Percentiles rank a stretch among this genome's conserved stretches.
Evolutionary conservation across 2,329 filamentous ascomycete species (phyloP).

Genomic region (Fusarium nisikadoi): DNA sequence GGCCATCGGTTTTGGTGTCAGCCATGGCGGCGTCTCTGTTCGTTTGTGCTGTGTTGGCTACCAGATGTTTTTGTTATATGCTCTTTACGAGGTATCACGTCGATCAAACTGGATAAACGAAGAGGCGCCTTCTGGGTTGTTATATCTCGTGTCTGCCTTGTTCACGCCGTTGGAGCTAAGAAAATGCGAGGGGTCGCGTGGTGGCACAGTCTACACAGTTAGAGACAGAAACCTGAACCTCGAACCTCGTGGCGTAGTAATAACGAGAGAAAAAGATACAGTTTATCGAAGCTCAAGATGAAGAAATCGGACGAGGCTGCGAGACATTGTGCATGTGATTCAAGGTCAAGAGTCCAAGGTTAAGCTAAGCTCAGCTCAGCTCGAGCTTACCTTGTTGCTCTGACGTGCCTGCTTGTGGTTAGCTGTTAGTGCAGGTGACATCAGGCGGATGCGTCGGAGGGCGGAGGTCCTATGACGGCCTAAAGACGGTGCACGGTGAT

Average conservation of each 20-base stretch:
- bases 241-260: constrained; percentile 22
- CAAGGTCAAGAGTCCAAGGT: constrained; percentile 21
- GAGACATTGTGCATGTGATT: constrained; percentile 44
- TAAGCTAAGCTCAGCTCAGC: neutral
- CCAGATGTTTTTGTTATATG: neutral
- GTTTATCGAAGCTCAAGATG: constrained; percentile 14
- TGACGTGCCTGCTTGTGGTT: constrained; percentile 15
- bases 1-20: constrained; percentile 34
- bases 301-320: constrained; percentile 18
- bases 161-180: constrained; percentile 1
- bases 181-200: constrained; percentile 37
- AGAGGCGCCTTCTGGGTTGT: constrained; percentile 7
- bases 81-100: constrained; percentile 3
- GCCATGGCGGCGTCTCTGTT: constrained; percentile 39
- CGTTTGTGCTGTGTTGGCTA: neutral
- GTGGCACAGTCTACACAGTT: constrained; percentile 24
- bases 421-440: constrained; percentile 34
- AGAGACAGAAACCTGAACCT: neutral
- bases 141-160: constrained; percentile 29
- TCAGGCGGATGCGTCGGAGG: constrained; percentile 41
- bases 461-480: constrained; percentile 39
- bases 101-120: neutral
- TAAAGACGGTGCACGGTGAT: constrained; percentile 22
- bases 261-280: neutral
- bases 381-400: constrained; percentile 9